Base-by-base conservation (phyloP, 345 rosid genomes). In the Fremontodendron californicum region DNA sequence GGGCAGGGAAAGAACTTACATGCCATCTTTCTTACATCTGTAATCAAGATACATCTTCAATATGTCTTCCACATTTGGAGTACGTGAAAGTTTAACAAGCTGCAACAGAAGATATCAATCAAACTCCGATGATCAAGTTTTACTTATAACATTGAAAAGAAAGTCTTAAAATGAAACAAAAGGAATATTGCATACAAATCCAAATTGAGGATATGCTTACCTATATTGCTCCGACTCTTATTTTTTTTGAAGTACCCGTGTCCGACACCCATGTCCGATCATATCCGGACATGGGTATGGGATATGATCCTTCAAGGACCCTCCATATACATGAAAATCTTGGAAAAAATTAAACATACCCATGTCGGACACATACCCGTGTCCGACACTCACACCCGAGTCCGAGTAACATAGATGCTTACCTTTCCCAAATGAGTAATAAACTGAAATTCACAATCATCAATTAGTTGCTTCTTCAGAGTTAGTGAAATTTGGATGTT, bases 81-180 rank as follows among this genome's bases (percentile, higher is more conserved):
- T 67, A 46, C 98, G 88, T 0, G 99, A 98, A 87, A 95, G 97
- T 86, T 84, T 84, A 76, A 95, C 90, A 86, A 93, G 90, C 99
- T 95, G 91, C 78, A 85, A 40, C 7, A 43, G 27, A 77, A 74
- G 73, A 31, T 39, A 73, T 37, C 29, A 73, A 83, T 69, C 42
- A 75, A n/a, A 80, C 48, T 52, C 27, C 18, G 45, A 64, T 35
- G 4, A 78, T 80, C n/a, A 33, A 9, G 27, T 43, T 12, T 31
- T n/a, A 33, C 9, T 51, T n/a, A n/a, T 60, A 11, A 27, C 29
- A 62, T 15, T 25, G 40, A 39, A 62, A 35, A 21, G n/a, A 49
- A 35, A 21, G 43, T 18, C 69, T 18, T 35, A 63, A 63, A 63
- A 64, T n/a, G 55, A 63, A 29, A 33, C 29, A 46, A 48, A 49